Evolutionary conservation across 2,329 filamentous ascomycete genomes (phyloP), one percentile per base, ranked within the genome.

Genomic region (Teratosphaeria epicoccoides): DNA sequence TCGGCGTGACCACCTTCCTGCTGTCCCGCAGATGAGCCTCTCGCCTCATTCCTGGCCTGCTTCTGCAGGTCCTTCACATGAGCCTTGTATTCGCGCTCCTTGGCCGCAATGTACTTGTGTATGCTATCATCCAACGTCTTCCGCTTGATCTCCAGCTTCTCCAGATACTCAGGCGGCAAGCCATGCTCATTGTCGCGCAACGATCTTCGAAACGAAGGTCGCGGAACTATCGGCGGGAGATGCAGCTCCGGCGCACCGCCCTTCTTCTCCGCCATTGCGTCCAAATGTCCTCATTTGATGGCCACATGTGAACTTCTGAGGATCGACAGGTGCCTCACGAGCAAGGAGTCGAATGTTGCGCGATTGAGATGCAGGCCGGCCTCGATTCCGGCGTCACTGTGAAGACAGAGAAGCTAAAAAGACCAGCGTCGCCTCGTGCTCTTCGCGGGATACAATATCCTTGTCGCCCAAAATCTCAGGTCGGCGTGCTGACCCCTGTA

Each of bases 81-180:
- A n/a, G 56, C 54, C 55, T 66, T 66, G 51, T 65, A 68, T 46
- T 69, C 67, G 33, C 66, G 53, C 51, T 69, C 67, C 54, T 69
- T 69, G 44, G 61, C 53, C 10, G 66, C 65, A 43, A 68, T 66
- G 55, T 67, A 69, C 43, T 65, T 66, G 56, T 68, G 66, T 48
- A 69, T 68, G 7, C 62, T 64, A 14, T 69, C 67, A 50, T 69
- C 67, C 43, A 68, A 57, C 56, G 65, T 63, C 48, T 59, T 62
- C 29, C 67, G 63, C 55, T 69, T 69, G 50, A 61, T 53, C 51
- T 68, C 66, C 43, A 69, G 57, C 45, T 58, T 56, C 47, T 64
- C 61, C 5, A 69, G 57, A 49, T 63, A 64, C 44, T 64, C 60
- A 11, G 56, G 52, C 28, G 64, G 60, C 52, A 66, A 56, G 9